Evolutionary conservation across 129 eudicot genomes (phyloP).

Genomic region (Chrysanthemum seticuspe): DNA sequence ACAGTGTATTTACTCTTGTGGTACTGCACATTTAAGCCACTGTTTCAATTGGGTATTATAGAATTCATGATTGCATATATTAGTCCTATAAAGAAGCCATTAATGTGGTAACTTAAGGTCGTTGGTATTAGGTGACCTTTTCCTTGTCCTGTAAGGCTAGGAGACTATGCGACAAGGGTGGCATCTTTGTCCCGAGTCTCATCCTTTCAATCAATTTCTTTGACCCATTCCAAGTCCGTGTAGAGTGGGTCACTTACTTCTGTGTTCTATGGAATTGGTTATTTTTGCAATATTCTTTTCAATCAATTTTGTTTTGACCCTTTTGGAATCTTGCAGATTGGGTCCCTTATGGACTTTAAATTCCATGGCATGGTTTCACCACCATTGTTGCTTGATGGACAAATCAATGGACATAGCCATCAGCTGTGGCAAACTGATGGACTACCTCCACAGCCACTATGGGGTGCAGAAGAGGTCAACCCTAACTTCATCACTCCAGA

Average conservation of each 20-base stretch:
- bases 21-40: slow-evolving; percentile 28
- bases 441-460: slow-evolving; percentile 51
- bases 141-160: background rate
- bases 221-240: slow-evolving; percentile 9
- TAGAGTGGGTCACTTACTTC: no score
- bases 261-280: no score
- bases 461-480: slow-evolving; percentile 70
- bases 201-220: slow-evolving; percentile 15
- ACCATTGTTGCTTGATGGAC: slow-evolving; percentile 3
- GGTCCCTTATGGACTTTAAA: slow-evolving; percentile 55
- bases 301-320: slow-evolving; percentile 17
- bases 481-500: slow-evolving; percentile 61
- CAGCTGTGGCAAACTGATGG: slow-evolving; percentile 62
- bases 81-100: slow-evolving; percentile 23
- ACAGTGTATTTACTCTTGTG: slow-evolving; percentile 36
- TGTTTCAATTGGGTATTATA: slow-evolving; percentile 25
- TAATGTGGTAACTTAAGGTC: slow-evolving; percentile 26
- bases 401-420: slow-evolving; percentile 24
- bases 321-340: slow-evolving; percentile 42
- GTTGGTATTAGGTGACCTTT: slow-evolving; percentile 1
- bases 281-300: background rate
- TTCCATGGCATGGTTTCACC: slow-evolving; percentile 57
- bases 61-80: slow-evolving; percentile 25
- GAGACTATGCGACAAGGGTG: slow-evolving; percentile 24
- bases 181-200: slow-evolving; percentile 20